A percentile compares a stretch with the other conserved stretches of the same genome.
Conservation (phyloP, 1,284 basidiomycete genomes). For the Vanrija sp. region DNA sequence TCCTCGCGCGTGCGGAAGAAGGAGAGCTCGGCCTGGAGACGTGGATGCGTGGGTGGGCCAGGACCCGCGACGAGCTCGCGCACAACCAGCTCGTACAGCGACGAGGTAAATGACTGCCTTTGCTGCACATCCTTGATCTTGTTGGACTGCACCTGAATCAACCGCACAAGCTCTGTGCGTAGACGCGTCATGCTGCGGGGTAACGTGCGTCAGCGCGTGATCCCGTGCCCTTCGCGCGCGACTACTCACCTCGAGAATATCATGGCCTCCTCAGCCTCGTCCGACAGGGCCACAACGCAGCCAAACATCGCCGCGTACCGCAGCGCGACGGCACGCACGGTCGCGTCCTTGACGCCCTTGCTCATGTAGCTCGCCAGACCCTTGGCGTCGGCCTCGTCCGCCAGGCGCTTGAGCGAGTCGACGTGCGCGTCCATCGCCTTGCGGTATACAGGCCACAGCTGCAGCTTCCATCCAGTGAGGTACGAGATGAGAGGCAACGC, state of each 20-base stretch:
- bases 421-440: constrained; percentile 79
- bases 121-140: constrained; percentile 58
- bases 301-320: constrained; percentile 74
- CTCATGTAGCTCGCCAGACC: constrained; percentile 53
- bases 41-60: constrained; percentile 55
- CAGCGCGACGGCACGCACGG: constrained; percentile 59
- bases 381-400: constrained; percentile 61
- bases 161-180: constrained; percentile 73
- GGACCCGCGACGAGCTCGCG: constrained; percentile 63
- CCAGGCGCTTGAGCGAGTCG: constrained; percentile 72
- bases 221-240: not conserved
- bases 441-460: constrained; percentile 87
- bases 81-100: constrained; percentile 70
- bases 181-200: constrained; percentile 69
- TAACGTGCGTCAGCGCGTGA: not conserved
- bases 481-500: constrained; percentile 74
- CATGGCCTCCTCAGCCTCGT: constrained; percentile 85
- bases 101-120: constrained; percentile 65
- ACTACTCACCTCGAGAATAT: constrained; percentile 74
- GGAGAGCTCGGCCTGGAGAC: constrained; percentile 58
- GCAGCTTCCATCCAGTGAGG: constrained; percentile 70
- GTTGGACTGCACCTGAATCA: constrained; percentile 68
- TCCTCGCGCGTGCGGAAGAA: constrained; percentile 61
- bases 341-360: constrained; percentile 63
- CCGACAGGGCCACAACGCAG: constrained; percentile 70